These are phyloP conservation scores for Nakazawaea populi DNA, from an alignment of 805 yeast species.

Conservation along the genomic window DNA sequence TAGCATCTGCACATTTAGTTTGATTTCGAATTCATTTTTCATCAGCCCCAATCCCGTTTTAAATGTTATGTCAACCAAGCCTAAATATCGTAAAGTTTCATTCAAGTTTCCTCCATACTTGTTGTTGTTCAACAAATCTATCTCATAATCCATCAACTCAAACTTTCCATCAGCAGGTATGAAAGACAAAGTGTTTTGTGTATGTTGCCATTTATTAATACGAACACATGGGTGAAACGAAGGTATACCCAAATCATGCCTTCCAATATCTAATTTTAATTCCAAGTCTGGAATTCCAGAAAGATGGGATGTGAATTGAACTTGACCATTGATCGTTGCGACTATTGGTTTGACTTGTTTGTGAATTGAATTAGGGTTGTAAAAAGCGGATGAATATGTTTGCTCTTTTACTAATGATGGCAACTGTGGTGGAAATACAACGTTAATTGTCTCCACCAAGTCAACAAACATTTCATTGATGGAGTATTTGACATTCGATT, in stretches of 20 bases:
- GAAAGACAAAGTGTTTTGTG: conserved; percentile 46
- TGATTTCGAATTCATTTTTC: conserved; percentile 59
- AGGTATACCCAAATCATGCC: conserved; percentile 48
- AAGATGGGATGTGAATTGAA: conserved; percentile 62
- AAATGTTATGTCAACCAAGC: conserved; percentile 51
- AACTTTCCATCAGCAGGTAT: conserved; percentile 87
- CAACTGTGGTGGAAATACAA: conserved; percentile 37
- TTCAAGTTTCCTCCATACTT: conserved; percentile 17
- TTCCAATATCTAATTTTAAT: conserved; percentile 42
- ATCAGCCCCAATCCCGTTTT: conserved; percentile 45
- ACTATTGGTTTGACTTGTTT: conserved; percentile 30
- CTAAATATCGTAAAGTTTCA: conserved; percentile 26
- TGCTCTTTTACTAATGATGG: conserved; percentile 5
- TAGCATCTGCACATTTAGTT: conserved; percentile 39
- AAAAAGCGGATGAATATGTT: conserved; percentile 17
- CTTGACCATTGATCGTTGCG: conserved; percentile 56
- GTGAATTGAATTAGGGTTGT: conserved; percentile 18
- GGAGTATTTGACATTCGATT: conserved; percentile 59
- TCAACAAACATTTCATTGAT: conserved; percentile 87
- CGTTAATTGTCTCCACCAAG: conserved; percentile 57
- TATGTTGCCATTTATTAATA: conserved; percentile 40
- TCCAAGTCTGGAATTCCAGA: conserved; percentile 74
- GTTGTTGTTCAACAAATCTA: conserved; percentile 38
- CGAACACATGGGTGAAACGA: conserved; percentile 69
- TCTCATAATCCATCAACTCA: conserved; percentile 53